Percentiles rank a stretch among this genome's conserved stretches.
phyloP scores from a whole-genome alignment of 805 yeast species.

The Kodamaea neixiangensis region DNA sequence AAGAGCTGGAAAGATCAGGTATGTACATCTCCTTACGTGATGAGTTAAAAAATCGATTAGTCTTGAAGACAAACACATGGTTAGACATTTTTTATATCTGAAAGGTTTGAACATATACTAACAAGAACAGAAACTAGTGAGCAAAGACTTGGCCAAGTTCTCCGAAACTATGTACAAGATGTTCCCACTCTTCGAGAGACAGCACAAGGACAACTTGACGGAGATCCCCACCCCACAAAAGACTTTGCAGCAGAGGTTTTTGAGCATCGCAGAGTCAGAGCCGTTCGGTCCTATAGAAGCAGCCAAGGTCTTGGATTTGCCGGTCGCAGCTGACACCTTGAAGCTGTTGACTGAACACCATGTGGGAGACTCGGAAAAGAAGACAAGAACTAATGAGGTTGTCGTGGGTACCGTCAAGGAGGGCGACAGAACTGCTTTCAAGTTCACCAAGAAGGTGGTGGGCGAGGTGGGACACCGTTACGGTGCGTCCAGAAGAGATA shows the following conservation, averaged over 20 bases:
- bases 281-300: slow-evolving; percentile 97
- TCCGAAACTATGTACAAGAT: slow-evolving; percentile 65
- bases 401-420: slow-evolving; percentile 57
- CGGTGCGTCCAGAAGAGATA: slow-evolving; percentile 88
- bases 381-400: slow-evolving; percentile 31
- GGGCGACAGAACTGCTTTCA: slow-evolving; percentile 73
- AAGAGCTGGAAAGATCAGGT: slow-evolving; percentile 59
- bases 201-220: slow-evolving; percentile 72
- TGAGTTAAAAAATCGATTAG: slow-evolving; percentile 67
- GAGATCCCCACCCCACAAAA: slow-evolving; percentile 90
- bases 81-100: slow-evolving; percentile 39
- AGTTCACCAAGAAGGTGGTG: slow-evolving; percentile 73
- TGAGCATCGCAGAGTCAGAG: slow-evolving; percentile 90
- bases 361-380: slow-evolving; percentile 48
- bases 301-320: slow-evolving; percentile 76
- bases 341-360: slow-evolving; percentile 61
- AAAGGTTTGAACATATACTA: not conserved
- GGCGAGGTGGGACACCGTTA: slow-evolving; percentile 90
- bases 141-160: slow-evolving; percentile 58
- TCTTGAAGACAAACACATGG: slow-evolving; percentile 73
- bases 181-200: slow-evolving; percentile 69
- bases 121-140: slow-evolving; percentile 14
- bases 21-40: slow-evolving; percentile 44
- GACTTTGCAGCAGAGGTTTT: slow-evolving; percentile 77
- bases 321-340: slow-evolving; percentile 83